phyloP scores from a whole-genome alignment of 169 alveolate genomes.

The Cryptosporidium viatorum region DNA sequence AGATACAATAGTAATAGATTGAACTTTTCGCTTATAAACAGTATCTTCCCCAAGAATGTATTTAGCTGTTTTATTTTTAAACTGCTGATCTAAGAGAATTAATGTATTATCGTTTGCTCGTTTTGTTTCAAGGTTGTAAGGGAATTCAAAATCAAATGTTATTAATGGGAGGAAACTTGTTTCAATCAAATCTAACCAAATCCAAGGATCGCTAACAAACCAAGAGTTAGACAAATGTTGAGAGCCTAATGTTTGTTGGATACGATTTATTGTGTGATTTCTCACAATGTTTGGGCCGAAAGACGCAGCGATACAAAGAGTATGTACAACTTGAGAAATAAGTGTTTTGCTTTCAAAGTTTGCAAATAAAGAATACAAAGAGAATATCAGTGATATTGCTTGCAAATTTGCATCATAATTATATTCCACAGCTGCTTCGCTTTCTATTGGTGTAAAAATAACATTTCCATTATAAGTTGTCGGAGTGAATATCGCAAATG shows the following conservation, averaged over 20 bases:
- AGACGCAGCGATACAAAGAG: conserved; percentile 69
- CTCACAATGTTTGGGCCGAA: conserved; percentile 71
- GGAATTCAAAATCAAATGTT: conserved; percentile 59
- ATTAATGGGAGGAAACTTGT: conserved; percentile 47
- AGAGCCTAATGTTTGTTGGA: conserved; percentile 72
- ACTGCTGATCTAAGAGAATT: conserved; percentile 25
- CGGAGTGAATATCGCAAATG: conserved; percentile 70
- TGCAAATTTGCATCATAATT: conserved; percentile 72
- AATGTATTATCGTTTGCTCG: conserved; percentile 1
- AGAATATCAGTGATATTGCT: conserved; percentile 51
- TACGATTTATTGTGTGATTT: conserved; percentile 55
- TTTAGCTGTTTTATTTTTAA: conserved; percentile 45
- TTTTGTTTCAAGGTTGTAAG: neutral
- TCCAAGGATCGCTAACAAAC: conserved; percentile 61
- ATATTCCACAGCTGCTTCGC: conserved; percentile 1
- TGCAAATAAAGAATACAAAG: conserved; percentile 49
- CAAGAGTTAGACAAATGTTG: conserved; percentile 35
- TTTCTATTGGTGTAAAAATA: conserved; percentile 17
- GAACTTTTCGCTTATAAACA: conserved; percentile 60
- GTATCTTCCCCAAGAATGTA: conserved; percentile 48
- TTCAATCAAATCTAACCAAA: conserved; percentile 51
- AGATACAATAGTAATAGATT: conserved; percentile 59
- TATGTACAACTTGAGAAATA: conserved; percentile 64
- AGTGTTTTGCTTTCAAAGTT: conserved; percentile 15
- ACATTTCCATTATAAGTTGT: conserved; percentile 36